Percentiles rank a stretch among this genome's conserved stretches.
Evolutionary conservation across 2,329 filamentous ascomycete species (phyloP).

Genomic region (Xylariaceae sp.): DNA sequence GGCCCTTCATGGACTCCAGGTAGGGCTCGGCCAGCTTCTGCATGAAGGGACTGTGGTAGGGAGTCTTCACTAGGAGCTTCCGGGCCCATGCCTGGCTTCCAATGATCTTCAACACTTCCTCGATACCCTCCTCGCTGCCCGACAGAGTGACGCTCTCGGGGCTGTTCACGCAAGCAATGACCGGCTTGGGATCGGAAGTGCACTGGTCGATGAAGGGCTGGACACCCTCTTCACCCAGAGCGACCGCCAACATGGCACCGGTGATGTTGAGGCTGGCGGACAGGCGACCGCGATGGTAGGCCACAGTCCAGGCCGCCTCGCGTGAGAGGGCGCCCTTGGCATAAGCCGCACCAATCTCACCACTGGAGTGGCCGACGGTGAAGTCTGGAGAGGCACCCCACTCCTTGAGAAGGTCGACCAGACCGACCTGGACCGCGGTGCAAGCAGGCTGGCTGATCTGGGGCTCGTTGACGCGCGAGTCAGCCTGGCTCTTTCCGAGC

Average conservation of each 20-base stretch:
- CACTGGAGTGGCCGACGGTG: conserved; percentile 37
- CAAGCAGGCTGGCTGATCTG: conserved; percentile 27
- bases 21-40: conserved; percentile 31
- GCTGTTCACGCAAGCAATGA: conserved; percentile 28
- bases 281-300: conserved; percentile 26
- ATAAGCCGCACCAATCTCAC: conserved; percentile 39
- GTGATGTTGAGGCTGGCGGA: conserved; percentile 23
- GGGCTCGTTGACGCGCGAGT: conserved; percentile 26
- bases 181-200: conserved; percentile 22
- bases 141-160: conserved; percentile 28
- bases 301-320: conserved; percentile 26
- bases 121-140: conserved; percentile 26
- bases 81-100: conserved; percentile 30
- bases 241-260: conserved; percentile 27
- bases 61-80: conserved; percentile 35
- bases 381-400: conserved; percentile 29
- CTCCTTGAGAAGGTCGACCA: conserved; percentile 25
- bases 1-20: conserved; percentile 23
- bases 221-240: conserved; percentile 21
- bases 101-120: conserved; percentile 26
- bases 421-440: conserved; percentile 25
- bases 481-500: conserved; percentile 19
- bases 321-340: conserved; percentile 34
- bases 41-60: conserved; percentile 42
- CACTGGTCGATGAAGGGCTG: conserved; percentile 22